Evolutionary conservation across 164 flowering plant species (phyloP), one percentile per base, ranked within the genome.

Genomic region (Houttuynia cordata): DNA sequence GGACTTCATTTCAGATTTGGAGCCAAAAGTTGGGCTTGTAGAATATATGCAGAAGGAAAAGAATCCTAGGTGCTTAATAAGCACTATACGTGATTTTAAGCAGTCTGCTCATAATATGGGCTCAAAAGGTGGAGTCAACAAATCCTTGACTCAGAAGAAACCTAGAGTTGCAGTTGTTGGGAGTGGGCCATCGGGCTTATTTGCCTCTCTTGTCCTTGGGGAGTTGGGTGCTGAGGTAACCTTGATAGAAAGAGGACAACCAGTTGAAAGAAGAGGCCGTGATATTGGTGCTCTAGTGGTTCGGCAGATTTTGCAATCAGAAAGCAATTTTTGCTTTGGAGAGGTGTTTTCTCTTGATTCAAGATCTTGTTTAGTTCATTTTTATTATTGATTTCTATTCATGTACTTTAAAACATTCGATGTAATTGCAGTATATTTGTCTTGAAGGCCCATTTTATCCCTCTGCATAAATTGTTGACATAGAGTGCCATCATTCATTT

Each of bases 241-340:
- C 34, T 56, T 94, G 52, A 71, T 94, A 58, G 99, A 94, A 78
- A 83, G 97, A 75, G 99, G 99, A 49, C 83, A 85, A 73, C 74
- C 96, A 53, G 99, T 94, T 70, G 99, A 94, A 63, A 79, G 80
- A 68, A 85, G 99, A 66, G 97, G 99, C 25, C 89, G 97, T 67
- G 97, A 94, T 62, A 91, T 94, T 72, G 99, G 99, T 47, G 88
- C 97, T 60, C 70, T 94, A 66, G 84, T 88, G 24, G 96, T 86
- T 71, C 95, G 97, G 40, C 78, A 80, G 24, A 76, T 91, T 62
- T 74, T 91, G 65, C 85, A 91, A 60, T 17, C 66, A 70, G 99
- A 94, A 61, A 94, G 97, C 93, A 94, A 94, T 64, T 91, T 94
- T 69, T 94, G 99, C 83, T 94, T 85, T 76, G 99, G 99, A 65